Conservation (phyloP, 108 stramenopile genomes). For the Seminavis robusta region DNA sequence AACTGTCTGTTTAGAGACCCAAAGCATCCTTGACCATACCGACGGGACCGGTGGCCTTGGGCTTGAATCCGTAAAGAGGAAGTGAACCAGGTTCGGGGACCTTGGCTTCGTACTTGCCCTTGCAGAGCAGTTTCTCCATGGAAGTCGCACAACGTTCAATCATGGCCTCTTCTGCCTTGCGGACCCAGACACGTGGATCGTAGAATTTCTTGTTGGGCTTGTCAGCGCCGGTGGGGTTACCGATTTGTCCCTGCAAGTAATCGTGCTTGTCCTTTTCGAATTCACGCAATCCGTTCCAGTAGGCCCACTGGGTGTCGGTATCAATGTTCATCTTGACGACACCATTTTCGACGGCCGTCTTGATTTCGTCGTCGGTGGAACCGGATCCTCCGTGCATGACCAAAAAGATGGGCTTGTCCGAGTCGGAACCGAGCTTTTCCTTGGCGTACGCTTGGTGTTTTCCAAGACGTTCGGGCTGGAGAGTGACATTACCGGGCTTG, state of each 20-base stretch:
- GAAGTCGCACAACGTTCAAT: constrained; percentile 47
- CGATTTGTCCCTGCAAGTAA: too few relatives aligned
- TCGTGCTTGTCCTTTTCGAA: constrained; percentile 59
- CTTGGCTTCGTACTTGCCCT: constrained; percentile 41
- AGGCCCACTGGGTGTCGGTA: too few relatives aligned
- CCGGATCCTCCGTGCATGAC: constrained; percentile 93
- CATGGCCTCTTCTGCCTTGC: constrained; percentile 88
- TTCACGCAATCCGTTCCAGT: constrained; percentile 70
- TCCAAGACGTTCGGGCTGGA: constrained; percentile 62
- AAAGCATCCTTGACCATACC: too few relatives aligned
- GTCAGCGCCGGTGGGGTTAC: constrained; percentile 81
- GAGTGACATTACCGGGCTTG: constrained; percentile 86
- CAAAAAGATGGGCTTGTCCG: constrained; percentile 76
- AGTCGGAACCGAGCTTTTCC: constrained; percentile 32
- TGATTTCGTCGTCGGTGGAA: constrained; percentile 81
- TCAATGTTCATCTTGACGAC: too few relatives aligned
- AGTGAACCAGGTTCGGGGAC: constrained; percentile 8
- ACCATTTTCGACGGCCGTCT: constrained; percentile 59
- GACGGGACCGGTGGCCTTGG: too few relatives aligned
- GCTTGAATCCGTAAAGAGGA: too few relatives aligned
- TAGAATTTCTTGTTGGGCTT: constrained; percentile 94
- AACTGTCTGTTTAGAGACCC: too few relatives aligned
- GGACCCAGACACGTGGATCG: constrained; percentile 88
- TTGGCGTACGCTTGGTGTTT: constrained; percentile 72
- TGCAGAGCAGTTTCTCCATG: constrained; percentile 66